Evolutionary conservation across 1,284 basidiomycete species (phyloP).

Genomic region (Cystobasidium sp.): DNA sequence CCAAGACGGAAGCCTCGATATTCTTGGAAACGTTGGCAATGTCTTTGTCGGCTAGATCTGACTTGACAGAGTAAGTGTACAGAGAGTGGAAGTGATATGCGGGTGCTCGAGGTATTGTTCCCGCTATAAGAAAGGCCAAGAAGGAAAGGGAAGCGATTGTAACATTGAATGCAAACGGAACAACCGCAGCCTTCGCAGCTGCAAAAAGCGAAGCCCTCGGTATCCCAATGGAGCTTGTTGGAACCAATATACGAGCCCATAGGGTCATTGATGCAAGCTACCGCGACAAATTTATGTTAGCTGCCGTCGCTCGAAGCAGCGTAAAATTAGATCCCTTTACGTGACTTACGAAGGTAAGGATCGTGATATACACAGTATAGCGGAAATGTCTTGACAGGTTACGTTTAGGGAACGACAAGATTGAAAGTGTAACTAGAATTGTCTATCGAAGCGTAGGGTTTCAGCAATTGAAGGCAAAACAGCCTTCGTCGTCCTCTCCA

Average conservation of each 20-base stretch:
- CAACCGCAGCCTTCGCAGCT: slow-evolving; percentile 22
- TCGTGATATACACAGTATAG: slow-evolving; percentile 69
- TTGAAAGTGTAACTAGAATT: slow-evolving; percentile 65
- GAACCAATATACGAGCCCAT: slow-evolving; percentile 40
- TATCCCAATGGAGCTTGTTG: slow-evolving; percentile 41
- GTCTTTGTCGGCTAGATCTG: slow-evolving; percentile 23
- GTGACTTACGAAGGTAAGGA: slow-evolving; percentile 62
- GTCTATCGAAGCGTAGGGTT: slow-evolving; percentile 63
- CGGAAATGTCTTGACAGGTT: slow-evolving; percentile 64
- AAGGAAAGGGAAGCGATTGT: slow-evolving; percentile 63
- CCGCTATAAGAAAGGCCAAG: slow-evolving; percentile 62
- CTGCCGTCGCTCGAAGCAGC: slow-evolving; percentile 44
- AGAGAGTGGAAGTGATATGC: slow-evolving; percentile 71
- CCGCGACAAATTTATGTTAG: slow-evolving; percentile 20
- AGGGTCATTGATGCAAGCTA: slow-evolving; percentile 38
- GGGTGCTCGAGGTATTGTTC: slow-evolving; percentile 72
- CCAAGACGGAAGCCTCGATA: slow-evolving; percentile 47
- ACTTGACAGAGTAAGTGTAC: slow-evolving; percentile 67
- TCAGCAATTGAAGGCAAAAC: slow-evolving; percentile 52
- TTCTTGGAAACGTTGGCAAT: slow-evolving; percentile 61
- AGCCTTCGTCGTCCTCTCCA: neutral
- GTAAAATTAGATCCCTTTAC: slow-evolving; percentile 55
- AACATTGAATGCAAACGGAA: slow-evolving; percentile 61
- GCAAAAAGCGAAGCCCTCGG: slow-evolving; percentile 46
- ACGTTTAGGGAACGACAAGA: slow-evolving; percentile 64